Conservation (phyloP, 495 filamentous ascomycete genomes). For the Podospora fimiseda region DNA sequence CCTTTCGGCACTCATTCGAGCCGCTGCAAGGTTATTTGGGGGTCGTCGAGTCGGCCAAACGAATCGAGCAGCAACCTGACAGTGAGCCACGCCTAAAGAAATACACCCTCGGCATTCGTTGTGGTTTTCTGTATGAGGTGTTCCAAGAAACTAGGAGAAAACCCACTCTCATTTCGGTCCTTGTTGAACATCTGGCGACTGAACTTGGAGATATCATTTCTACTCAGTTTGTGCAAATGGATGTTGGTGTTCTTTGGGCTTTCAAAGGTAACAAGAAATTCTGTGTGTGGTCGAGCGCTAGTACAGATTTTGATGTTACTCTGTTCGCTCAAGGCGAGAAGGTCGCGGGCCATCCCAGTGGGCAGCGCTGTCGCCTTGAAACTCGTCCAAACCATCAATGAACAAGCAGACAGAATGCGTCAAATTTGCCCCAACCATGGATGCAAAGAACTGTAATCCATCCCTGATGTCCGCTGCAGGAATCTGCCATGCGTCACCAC, state of each 20-base stretch:
- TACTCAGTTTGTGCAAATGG: slow-evolving; percentile 23
- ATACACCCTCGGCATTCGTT: slow-evolving; percentile 26
- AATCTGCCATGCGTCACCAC: background rate
- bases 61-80: slow-evolving; percentile 3
- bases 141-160: background rate
- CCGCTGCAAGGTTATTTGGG: background rate
- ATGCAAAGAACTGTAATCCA: background rate
- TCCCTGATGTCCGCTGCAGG: background rate
- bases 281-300: slow-evolving; percentile 7
- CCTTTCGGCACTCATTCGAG: background rate
- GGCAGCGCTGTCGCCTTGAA: background rate
- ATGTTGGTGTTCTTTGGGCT: background rate
- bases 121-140: slow-evolving; percentile 9
- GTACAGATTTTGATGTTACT: slow-evolving; percentile 13
- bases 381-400: slow-evolving; percentile 46
- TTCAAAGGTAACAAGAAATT: slow-evolving; percentile 7
- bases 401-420: slow-evolving; percentile 35
- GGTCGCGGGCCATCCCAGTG: slow-evolving; percentile 1
- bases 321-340: slow-evolving; percentile 1
- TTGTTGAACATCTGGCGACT: slow-evolving; percentile 8
- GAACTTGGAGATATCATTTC: slow-evolving; percentile 18
- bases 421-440: background rate
- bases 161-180: background rate
- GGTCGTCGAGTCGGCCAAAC: background rate
- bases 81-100: slow-evolving; percentile 26